Evolutionary conservation across 352 stramenopile genomes (phyloP), one percentile per base, ranked within the genome.

Genomic region (Aphanomyces euteiches): DNA sequence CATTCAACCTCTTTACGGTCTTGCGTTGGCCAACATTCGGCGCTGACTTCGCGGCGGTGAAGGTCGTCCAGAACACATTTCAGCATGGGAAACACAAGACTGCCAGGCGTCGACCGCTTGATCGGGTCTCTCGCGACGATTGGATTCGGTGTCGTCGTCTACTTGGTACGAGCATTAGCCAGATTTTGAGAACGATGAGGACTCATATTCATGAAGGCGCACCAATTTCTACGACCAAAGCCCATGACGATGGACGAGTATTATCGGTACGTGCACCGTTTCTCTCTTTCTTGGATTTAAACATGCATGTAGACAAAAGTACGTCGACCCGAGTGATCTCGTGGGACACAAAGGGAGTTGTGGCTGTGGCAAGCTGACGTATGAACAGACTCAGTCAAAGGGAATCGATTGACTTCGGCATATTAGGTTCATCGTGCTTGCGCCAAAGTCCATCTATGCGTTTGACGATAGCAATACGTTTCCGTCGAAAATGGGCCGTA

Each of bases 391-490:
- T 2, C n/a, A 15, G 28, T 28, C 28, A 28, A 28, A 28, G 28
- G 28, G 2, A 28, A 28, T 28, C 28, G 28, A 38, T n/a, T 17
- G 5, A 68, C 36, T 4, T 15, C 12, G 40, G 56, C 37, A 15
- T 60, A 40, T 19, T 73, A 92, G 85, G 70, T 92, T 93, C 69
- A 79, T 89, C 67, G 70, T 92, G 13, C 71, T 93, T 15, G 85
- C 85, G 4, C 84, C 85, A 3, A 90, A 88, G 73, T 77, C 78
- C 45, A 80, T 90, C n/a, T 85, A 90, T 17, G 85, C 84, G 3
- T 93, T 90, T 57, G 85, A 93, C 66, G 85, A 93, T 64, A 92
- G 84, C 78, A 91, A 92, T 65, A 81, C 82, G 50, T 76, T 92
- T 37, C 88, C 85, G 3, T 92, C 84, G 79, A 93, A 93, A 75